Base-by-base conservation (phyloP, 2,329 filamentous ascomycete species). In the Phoma sp. region DNA sequence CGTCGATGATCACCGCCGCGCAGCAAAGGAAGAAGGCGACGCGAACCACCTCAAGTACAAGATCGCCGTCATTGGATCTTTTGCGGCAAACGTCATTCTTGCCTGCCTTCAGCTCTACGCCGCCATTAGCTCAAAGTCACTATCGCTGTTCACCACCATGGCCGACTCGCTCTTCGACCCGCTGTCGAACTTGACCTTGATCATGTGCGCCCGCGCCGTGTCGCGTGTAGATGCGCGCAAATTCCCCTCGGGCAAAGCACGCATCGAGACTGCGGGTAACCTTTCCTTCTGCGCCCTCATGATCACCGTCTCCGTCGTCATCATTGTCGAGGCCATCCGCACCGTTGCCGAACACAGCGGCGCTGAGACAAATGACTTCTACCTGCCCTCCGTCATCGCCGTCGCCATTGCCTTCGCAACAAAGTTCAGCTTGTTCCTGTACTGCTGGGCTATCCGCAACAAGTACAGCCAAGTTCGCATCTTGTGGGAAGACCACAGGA, bases 61-160 rank as follows among this genome's bases (percentile, higher is more conserved):
- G 66, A 90, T 89, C 56, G 87, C 87, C 5, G 84, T 89, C 40
- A 81, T 84, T 48, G 87, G 85, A 20, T 85, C 80, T 30, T 91
- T 97, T 65, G 84, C 78, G 1, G 93, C 93, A 54, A 98, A 98
- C 67, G 74, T 97, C 51, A 58, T 90, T 23, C 83, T 99, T 5
- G 87, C 93, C 0, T 82, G 82, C 4, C 81, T 99, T 15, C 95
- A 99, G 76, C 80, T 97, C 30, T 99, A 96, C 72, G 95, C 89
- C 36, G 95, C 95, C 57, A 84, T 91, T 38, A 86, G 90, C 0
- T 96, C 93, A 0, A 87, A 89, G 39, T 97, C 92, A n/a, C 84
- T 98, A 29, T 96, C 93, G 5, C 86, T 99, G 39, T 97, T 98
- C 79, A 97, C 95, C 14, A 99, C 93, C 59, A 96, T 96, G 90